Base-by-base conservation (phyloP, 202 grass and related monocot genomes). In the Zizania palustris region DNA sequence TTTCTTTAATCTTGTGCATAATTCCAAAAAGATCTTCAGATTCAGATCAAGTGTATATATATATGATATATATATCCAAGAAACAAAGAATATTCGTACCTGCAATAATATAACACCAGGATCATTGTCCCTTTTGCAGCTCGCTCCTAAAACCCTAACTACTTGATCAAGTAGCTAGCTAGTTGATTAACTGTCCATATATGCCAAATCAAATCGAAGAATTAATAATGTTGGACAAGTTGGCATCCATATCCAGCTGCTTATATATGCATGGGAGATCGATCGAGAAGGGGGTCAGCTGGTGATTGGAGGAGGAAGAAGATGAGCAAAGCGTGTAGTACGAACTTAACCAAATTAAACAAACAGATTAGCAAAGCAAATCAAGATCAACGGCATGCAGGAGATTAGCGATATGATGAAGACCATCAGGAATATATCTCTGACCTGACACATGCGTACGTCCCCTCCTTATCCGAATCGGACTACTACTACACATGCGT, bases 361-460 rank as follows among this genome's bases (percentile, higher is more conserved):
- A 64, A 64, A 64, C 15, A 38, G 10, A 64, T 7, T 36, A 37
- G 6, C 33, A 15, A 36, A 36, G 11, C 20, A n/a, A 7, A 40
- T 6, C 9, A 65, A 12, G 43, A 19, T 2, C 40, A 21, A 54
- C 51, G 51, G 50, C 50, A 19, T n/a, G 49, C 49, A 53, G 49
- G 18, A 11, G 61, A 13, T 16, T 62, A 62, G 35, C 13, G 34
- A 16, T 8, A 16, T 8, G 61, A 16, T 36, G 61, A 63, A 16
- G 6, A n/a, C 18, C n/a, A n/a, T n/a, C 18, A 28, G 65, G 43
- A 68, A 48, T 48, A 19, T 33, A n/a, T n/a, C n/a, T n/a, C n/a
- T n/a, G n/a, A n/a, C n/a, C 65, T 68, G 65, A 48, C 20, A 68
- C 65, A 68, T 68, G 28, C 22, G 20, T 4, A 20, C 22, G 20